phyloP scores from a whole-genome alignment of 2,329 filamentous ascomycete genomes.

The Beauveria scarabaeidicola region DNA sequence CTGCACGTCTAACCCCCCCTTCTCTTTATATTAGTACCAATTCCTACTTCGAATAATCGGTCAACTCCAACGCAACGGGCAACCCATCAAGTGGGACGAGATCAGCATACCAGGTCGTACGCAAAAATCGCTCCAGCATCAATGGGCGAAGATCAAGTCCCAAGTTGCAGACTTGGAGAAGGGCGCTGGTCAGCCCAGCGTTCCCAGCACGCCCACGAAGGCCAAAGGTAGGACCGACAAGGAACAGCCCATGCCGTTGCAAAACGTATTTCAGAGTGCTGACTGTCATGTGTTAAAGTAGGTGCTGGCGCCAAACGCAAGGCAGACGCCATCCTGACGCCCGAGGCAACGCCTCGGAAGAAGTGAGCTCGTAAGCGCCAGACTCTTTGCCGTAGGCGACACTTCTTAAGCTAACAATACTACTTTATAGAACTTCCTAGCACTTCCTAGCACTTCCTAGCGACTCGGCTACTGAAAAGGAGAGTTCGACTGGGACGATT shows the following conservation, averaged over 20 bases:
- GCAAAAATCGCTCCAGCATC: slow-evolving; percentile 15
- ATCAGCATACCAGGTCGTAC: slow-evolving; percentile 17
- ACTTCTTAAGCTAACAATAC: not conserved
- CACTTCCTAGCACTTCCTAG: not conserved
- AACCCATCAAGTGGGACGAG: slow-evolving; percentile 13
- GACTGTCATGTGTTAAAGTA: not conserved
- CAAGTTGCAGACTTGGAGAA: slow-evolving; percentile 20
- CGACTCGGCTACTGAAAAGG: not conserved
- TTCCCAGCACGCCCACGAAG: not conserved
- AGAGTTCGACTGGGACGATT: not conserved
- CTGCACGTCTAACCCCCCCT: not conserved
- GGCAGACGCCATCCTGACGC: not conserved
- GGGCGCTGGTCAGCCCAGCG: not conserved
- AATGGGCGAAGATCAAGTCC: slow-evolving; percentile 15
- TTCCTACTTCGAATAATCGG: slow-evolving; percentile 13
- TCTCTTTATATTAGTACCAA: slow-evolving; percentile 7
- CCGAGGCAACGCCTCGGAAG: not conserved
- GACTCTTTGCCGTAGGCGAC: no score
- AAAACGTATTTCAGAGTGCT: not conserved
- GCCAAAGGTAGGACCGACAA: not conserved
- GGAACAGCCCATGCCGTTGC: no score
- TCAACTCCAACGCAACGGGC: slow-evolving; percentile 10
- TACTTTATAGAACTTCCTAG: not conserved
- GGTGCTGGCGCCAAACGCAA: slow-evolving; percentile 4
- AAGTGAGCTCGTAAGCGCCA: slow-evolving; percentile 3